Percentiles rank a stretch among this genome's conserved stretches.
phyloP scores from a whole-genome alignment of 371 early-diverging fungal species.

The Dichotomocladium elegans region DNA sequence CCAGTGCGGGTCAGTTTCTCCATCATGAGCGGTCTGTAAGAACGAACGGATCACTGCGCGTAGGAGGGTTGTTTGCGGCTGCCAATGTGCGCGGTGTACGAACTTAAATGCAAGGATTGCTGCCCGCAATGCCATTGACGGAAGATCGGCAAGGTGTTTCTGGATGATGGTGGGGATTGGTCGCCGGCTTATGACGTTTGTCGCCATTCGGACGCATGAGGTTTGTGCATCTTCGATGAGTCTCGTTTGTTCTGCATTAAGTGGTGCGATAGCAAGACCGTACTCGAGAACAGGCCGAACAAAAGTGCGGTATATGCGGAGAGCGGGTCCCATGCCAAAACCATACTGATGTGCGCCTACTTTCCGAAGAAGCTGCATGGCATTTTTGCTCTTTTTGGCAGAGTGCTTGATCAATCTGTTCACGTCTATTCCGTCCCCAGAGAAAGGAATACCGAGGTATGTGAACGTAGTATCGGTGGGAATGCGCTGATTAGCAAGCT shows the following conservation, averaged over 20 bases:
- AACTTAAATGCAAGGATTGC: not conserved
- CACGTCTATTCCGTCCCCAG: not conserved
- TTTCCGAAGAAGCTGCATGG: not conserved
- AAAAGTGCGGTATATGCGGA: not conserved
- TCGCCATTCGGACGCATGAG: slow-evolving; percentile 3
- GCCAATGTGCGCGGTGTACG: not conserved
- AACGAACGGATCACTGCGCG: not conserved
- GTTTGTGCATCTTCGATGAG: slow-evolving; percentile 1
- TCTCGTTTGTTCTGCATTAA: not conserved
- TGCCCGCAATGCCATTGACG: not conserved
- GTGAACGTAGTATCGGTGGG: not conserved
- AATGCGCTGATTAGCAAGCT: not conserved
- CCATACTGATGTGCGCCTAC: not conserved
- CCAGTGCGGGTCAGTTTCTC: not conserved
- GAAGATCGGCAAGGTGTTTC: not conserved
- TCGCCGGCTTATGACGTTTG: not conserved
- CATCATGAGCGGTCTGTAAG: not conserved
- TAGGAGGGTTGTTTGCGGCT: not conserved
- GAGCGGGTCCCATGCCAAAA: slow-evolving; percentile 1
- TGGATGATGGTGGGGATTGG: not conserved
- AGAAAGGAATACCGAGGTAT: slow-evolving; percentile 8
- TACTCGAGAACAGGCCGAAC: slow-evolving; percentile 4
- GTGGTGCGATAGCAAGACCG: slow-evolving; percentile 3
- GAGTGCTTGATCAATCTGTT: not conserved
- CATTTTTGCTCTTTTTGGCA: not conserved